Percentiles rank a stretch among this genome's conserved stretches.
phyloP scores from a whole-genome alignment of 305 asterid genomes.

The Fraxinus ornus region DNA sequence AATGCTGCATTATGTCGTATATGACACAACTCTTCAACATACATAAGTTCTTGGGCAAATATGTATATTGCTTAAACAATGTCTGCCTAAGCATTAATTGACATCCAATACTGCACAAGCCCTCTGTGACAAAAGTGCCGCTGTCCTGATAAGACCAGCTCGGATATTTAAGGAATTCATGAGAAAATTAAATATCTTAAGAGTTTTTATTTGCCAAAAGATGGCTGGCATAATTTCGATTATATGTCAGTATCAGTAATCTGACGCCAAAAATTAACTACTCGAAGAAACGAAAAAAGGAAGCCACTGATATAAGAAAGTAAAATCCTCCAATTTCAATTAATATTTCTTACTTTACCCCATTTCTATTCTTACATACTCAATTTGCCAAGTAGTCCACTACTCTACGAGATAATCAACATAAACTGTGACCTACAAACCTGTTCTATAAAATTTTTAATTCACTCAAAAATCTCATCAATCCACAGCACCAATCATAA shows the following conservation, averaged over 20 bases:
- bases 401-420: neutral
- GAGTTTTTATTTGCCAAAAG: neutral
- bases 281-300: neutral
- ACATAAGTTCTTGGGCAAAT: neutral
- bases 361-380: neutral
- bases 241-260: neutral
- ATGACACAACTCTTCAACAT: neutral
- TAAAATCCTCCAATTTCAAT: neutral
- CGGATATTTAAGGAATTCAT: neutral
- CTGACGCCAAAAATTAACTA: neutral
- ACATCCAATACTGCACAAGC: neutral
- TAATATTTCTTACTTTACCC: neutral
- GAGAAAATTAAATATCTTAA: neutral
- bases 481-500: neutral
- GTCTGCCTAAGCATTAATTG: neutral
- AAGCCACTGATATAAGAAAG: neutral
- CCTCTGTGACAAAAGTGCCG: neutral
- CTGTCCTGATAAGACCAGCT: neutral
- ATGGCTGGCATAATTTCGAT: neutral
- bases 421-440: neutral
- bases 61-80: neutral
- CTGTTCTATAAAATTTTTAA: neutral
- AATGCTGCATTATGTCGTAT: neutral
- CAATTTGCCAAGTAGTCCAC: neutral
- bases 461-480: conserved; percentile 9